phyloP scores from a whole-genome alignment of 176 grass and related monocot genomes.

The Oryza coarctata region DNA sequence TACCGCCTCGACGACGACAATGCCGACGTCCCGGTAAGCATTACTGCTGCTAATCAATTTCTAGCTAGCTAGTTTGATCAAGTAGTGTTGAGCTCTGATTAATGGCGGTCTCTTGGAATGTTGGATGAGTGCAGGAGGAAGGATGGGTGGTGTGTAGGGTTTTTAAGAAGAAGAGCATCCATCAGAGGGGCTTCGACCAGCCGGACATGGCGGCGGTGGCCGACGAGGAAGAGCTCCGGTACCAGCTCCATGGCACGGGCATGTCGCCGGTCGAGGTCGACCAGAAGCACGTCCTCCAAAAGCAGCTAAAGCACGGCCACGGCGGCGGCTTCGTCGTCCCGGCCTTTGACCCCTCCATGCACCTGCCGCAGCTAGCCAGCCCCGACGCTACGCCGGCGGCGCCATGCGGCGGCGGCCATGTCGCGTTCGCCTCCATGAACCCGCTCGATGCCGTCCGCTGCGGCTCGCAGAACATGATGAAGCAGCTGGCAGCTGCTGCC shows the following conservation, averaged over 20 bases:
- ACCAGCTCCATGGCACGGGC: constrained; percentile 8
- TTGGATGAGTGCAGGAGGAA: constrained; percentile 44
- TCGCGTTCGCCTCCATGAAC: constrained; percentile 35
- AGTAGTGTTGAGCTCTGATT: neutral
- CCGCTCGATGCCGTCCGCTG: constrained; percentile 38
- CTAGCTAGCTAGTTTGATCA: neutral
- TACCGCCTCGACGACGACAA: constrained; percentile 82
- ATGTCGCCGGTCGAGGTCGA: constrained; percentile 21
- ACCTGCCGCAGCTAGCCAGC: constrained; percentile 73
- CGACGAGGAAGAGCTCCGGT: constrained; percentile 47
- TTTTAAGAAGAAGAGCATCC: constrained; percentile 70
- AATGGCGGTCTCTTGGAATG: constrained; percentile 6
- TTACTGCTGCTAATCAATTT: neutral
- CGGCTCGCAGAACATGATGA: constrained; percentile 48
- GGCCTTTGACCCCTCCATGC: constrained; percentile 47
- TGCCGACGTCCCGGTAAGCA: constrained; percentile 38
- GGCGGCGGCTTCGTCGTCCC: constrained; percentile 36
- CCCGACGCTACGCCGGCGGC: constrained; percentile 26
- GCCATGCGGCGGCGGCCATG: neutral
- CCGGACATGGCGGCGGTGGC: constrained; percentile 26
- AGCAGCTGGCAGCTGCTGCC: constrained; percentile 31
- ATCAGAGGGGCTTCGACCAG: constrained; percentile 47
- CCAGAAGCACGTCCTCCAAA: constrained; percentile 53
- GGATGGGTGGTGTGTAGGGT: constrained; percentile 81
- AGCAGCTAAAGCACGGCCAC: constrained; percentile 37